phyloP scores from a whole-genome alignment of 2,329 filamentous ascomycete species.

The Ramularia endophylla region DNA sequence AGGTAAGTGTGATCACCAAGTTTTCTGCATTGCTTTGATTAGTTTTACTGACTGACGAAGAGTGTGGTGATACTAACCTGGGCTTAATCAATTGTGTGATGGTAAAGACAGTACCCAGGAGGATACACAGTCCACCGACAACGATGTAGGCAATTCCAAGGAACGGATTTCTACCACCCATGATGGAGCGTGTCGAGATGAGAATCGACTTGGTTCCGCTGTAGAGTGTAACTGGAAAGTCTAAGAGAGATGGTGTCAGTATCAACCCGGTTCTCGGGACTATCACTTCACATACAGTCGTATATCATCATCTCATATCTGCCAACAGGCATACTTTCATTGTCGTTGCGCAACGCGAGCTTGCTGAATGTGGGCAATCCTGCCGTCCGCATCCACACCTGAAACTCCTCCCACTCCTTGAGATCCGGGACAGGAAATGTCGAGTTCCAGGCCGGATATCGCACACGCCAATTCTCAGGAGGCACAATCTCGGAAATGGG shows the following conservation, averaged over 20 bases:
- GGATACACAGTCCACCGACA: conserved; percentile 85
- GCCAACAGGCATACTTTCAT: conserved; percentile 59
- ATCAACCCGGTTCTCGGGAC: conserved; percentile 5
- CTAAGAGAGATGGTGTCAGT: conserved; percentile 42
- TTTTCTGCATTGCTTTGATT: conserved; percentile 57
- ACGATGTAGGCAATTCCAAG: conserved; percentile 94
- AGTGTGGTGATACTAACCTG: conserved; percentile 51
- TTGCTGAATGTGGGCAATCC: conserved; percentile 94
- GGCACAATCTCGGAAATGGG: conserved; percentile 61
- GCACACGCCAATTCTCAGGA: conserved; percentile 75
- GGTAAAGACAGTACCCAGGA: conserved; percentile 83
- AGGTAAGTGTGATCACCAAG: conserved; percentile 96
- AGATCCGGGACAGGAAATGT: conserved; percentile 64
- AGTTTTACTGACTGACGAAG: conserved; percentile 3
- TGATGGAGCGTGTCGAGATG: conserved; percentile 82
- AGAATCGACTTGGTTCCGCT: conserved; percentile 85
- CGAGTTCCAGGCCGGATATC: conserved; percentile 67
- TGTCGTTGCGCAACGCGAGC: conserved; percentile 77
- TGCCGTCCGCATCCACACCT: conserved; percentile 98
- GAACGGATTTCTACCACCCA: conserved; percentile 94
- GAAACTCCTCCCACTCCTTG: conserved; percentile 73
- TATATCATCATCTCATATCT: conserved; percentile 71
- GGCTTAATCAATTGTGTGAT: conserved; percentile 87
- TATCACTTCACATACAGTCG: conserved; percentile 58
- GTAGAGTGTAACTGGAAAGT: conserved; percentile 72